phyloP scores from a whole-genome alignment of 768 basidiomycete genomes.

The Neoboletus subvelutipes region DNA sequence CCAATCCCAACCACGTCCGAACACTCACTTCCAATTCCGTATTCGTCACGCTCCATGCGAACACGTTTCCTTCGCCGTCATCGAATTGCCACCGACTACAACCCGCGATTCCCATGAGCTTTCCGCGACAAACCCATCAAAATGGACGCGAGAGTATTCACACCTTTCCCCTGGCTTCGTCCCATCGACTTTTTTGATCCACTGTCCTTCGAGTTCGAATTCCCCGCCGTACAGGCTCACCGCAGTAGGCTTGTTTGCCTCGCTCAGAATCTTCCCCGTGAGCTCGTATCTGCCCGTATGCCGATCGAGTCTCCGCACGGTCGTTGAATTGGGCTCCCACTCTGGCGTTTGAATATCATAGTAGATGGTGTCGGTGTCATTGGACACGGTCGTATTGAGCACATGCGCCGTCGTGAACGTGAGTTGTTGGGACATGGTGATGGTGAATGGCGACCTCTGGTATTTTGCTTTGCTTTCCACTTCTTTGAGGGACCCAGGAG shows the following conservation, averaged over 20 bases:
- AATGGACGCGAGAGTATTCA: neutral
- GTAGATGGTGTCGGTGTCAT: conserved; percentile 37
- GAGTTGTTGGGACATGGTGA: conserved; percentile 32
- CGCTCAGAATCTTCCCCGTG: conserved; percentile 34
- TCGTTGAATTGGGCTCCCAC: conserved; percentile 38
- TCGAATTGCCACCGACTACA: conserved; percentile 25
- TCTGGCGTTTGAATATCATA: conserved; percentile 42
- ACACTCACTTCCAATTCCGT: conserved; percentile 14
- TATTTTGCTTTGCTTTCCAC: neutral
- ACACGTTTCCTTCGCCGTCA: conserved; percentile 23
- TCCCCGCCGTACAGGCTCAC: conserved; percentile 30
- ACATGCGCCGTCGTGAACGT: conserved; percentile 39
- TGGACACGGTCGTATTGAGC: conserved; percentile 39
- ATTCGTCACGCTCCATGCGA: conserved; percentile 18
- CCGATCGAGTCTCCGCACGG: conserved; percentile 33
- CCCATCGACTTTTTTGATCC: conserved; percentile 27
- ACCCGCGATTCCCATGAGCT: neutral
- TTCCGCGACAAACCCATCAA: neutral
- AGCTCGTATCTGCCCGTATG: conserved; percentile 30
- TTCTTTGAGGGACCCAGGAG: neutral
- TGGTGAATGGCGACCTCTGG: neutral
- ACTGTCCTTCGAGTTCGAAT: conserved; percentile 30
- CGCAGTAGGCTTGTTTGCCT: conserved; percentile 29
- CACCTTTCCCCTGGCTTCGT: conserved; percentile 15
- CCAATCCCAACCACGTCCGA: neutral